Conservation (phyloP, 192 early-diverging fungal genomes). For the Rhizophagus prolifer region DNA sequence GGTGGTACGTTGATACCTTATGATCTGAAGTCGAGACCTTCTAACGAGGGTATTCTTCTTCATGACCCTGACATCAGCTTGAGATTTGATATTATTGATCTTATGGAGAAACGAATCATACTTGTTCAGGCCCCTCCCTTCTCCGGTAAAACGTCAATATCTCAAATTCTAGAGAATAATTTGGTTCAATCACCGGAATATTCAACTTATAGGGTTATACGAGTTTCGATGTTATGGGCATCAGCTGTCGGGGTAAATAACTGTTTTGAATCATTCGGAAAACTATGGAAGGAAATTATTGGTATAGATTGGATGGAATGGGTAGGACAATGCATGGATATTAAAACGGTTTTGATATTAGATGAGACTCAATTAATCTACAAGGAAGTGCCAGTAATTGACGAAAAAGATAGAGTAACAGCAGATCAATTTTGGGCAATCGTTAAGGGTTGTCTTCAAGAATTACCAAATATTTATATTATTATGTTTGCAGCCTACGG, state of each 20-base stretch:
- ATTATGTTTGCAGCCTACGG: too few relatives aligned
- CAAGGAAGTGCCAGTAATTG: neutral
- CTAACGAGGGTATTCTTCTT: neutral
- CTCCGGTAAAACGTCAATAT: constrained; percentile 8
- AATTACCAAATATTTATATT: too few relatives aligned
- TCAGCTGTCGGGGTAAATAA: neutral
- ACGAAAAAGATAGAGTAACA: neutral
- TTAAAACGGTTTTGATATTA: constrained; percentile 12
- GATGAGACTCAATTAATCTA: constrained; percentile 21
- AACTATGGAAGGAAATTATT: neutral
- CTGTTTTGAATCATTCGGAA: neutral
- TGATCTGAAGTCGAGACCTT: neutral
- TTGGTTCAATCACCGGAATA: constrained; percentile 6
- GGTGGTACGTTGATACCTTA: too few relatives aligned
- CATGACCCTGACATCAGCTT: too few relatives aligned
- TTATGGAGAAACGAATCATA: neutral
- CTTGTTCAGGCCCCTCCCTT: constrained; percentile 10
- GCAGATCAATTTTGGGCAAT: constrained; percentile 14
- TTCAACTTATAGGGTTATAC: constrained; percentile 9
- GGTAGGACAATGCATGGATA: constrained; percentile 17
- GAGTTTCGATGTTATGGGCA: constrained; percentile 28
- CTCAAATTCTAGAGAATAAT: neutral
- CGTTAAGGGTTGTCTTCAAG: too few relatives aligned
- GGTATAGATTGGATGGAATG: constrained; percentile 17
- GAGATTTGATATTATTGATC: too few relatives aligned